Percentiles rank a stretch among this genome's conserved stretches.
phyloP scores from a whole-genome alignment of 129 eudicot genomes.

The Helichrysum umbraculigerum region DNA sequence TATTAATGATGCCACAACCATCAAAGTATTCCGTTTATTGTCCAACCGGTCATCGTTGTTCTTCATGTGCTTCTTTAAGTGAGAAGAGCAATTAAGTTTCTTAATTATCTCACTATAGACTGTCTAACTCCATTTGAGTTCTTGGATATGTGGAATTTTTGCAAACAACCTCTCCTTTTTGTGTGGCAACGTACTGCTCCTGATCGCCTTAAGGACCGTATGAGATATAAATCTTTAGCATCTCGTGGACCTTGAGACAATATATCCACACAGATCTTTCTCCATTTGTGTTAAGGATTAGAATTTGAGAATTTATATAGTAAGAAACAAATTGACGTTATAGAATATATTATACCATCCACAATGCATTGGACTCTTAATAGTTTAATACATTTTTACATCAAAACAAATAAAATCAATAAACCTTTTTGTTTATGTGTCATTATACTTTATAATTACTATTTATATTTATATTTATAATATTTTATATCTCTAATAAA shows the following conservation, averaged over 20 bases:
- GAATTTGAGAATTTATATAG: too few relatives aligned
- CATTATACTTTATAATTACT: too few relatives aligned
- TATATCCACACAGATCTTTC: conserved; percentile 30
- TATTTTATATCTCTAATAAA: too few relatives aligned
- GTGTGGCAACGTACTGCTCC: conserved; percentile 29
- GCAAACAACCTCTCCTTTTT: not conserved
- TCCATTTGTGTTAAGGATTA: conserved; percentile 27
- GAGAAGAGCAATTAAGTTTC: not conserved
- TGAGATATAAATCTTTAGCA: conserved; percentile 20
- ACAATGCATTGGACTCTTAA: too few relatives aligned
- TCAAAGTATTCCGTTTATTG: conserved; percentile 31
- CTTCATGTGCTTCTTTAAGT: not conserved
- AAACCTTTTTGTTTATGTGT: too few relatives aligned
- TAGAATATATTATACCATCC: too few relatives aligned
- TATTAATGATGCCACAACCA: conserved; percentile 51
- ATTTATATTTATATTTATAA: too few relatives aligned
- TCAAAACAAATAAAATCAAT: too few relatives aligned
- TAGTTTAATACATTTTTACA: too few relatives aligned
- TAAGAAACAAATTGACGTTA: too few relatives aligned
- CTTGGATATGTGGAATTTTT: not conserved
- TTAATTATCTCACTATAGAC: not conserved
- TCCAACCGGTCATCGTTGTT: conserved; percentile 32
- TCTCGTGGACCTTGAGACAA: conserved; percentile 30
- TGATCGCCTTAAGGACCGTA: conserved; percentile 19
- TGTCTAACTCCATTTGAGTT: not conserved